Evolutionary conservation across 169 alveolate species (phyloP), one percentile per base, ranked within the genome.

Genomic region (Cryptosporidium bovis): DNA sequence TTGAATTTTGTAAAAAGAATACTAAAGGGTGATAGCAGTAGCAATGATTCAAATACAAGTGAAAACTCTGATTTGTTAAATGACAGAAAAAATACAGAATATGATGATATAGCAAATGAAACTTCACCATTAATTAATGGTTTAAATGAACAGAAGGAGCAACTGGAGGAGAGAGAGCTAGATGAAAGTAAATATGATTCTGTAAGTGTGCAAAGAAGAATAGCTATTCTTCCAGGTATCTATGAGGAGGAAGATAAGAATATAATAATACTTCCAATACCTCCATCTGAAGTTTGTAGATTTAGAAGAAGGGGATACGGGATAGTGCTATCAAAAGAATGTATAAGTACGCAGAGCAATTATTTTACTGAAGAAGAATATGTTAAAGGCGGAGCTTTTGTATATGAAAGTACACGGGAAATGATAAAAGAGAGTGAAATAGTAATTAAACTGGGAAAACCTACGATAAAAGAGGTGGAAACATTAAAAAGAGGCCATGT

Each of bases 371-470:
- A 71, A 51, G 64, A 77, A 66, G 44, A 34, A 15, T 77, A 77
- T 34, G 27, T 40, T 36, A 56, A 51, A 29, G 44, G 71, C 24
- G 71, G 95, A 34, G 96, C 95, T n/a, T 92, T 90, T 64, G 68
- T 93, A 3, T 82, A 29, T 3, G 64, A 84, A n/a, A 77, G 20
- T 20, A 82, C 90, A 46, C 91, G 90, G 15, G 90, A 65, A 36
- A 83, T 93, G 60, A 84, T 93, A 33, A 67, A 83, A 64, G 89
- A 69, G 31, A 64, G 93, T 24, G 91, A 95, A 33, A 91, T 95
- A 55, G 69, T 94, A 67, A 71, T 95, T 51, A 93, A 94, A 65
- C 92, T 95, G 27, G 90, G 93, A 46, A 90, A 92, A 44, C 96
- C 96, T 48, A 82, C 91, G 0, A 83, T 51, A 16, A 84, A 93